A percentile compares a stretch with the other conserved stretches of the same genome.
These are phyloP conservation scores for Tetragonia tetragonoides DNA, from an alignment of 148 eudicot species.

Conservation along the genomic window DNA sequence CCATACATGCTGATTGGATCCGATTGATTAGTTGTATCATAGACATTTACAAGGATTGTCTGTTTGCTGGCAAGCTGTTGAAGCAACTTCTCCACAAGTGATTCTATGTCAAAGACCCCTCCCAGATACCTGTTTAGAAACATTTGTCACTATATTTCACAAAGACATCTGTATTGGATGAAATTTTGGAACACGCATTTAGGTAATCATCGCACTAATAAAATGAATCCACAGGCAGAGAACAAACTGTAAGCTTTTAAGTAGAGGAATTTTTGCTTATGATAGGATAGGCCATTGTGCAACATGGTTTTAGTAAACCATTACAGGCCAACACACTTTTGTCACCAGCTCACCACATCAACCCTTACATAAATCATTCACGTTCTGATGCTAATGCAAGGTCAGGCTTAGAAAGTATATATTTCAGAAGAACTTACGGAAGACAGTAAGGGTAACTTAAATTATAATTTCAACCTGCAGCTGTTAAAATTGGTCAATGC, in stretches of 20 bases:
- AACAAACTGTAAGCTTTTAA: not conserved
- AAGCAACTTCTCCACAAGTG: slow-evolving; percentile 93
- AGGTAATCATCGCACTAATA: not conserved
- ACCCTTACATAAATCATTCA: not conserved
- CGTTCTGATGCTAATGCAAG: not conserved
- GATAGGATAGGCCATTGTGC: not conserved
- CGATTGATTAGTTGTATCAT: slow-evolving; percentile 67
- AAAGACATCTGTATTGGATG: not conserved
- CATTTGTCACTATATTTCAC: slow-evolving; percentile 15
- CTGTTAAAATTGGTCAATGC: too few species aligned
- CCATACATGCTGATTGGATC: slow-evolving; percentile 94
- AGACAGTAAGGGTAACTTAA: too few species aligned
- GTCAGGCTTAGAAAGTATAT: not conserved
- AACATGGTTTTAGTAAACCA: too few species aligned
- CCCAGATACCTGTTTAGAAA: slow-evolving; percentile 75
- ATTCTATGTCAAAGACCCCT: slow-evolving; percentile 89
- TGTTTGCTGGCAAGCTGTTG: slow-evolving; percentile 98
- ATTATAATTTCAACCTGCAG: too few species aligned
- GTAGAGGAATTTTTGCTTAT: not conserved
- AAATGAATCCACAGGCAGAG: not conserved
- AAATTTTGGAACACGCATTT: not conserved
- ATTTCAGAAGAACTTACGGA: not conserved
- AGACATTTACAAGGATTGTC: slow-evolving; percentile 85
- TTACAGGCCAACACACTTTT: not conserved
- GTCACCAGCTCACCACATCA: not conserved